These are phyloP conservation scores for Hibiscus mutabilis DNA, from an alignment of 345 rosid genomes.

Conservation along the genomic window DNA sequence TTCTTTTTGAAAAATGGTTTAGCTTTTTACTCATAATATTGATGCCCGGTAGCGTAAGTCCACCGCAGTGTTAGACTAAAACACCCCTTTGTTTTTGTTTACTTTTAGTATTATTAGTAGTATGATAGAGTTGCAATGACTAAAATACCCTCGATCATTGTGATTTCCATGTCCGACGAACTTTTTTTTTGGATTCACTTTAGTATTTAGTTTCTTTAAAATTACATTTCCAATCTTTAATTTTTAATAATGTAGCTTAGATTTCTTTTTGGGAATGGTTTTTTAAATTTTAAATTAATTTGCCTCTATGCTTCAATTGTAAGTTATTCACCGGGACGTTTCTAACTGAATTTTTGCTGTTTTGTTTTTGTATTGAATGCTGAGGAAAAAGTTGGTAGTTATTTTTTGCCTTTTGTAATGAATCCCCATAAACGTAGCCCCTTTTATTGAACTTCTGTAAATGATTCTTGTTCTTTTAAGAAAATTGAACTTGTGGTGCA, in stretches of 20 bases:
- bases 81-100: slow-evolving; percentile 15
- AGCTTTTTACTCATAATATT: background rate
- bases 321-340: background rate
- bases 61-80: slow-evolving; percentile 24
- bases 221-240: too few species aligned
- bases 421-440: background rate
- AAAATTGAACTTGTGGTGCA: background rate
- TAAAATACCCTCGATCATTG: slow-evolving; percentile 14
- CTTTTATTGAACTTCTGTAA: background rate
- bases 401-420: too few species aligned
- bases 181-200: too few species aligned
- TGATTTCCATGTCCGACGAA: too few species aligned
- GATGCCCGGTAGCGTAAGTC: slow-evolving; percentile 21
- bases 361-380: background rate
- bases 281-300: too few species aligned
- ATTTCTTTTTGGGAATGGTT: too few species aligned
- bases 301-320: background rate
- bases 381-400: background rate
- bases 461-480: too few species aligned
- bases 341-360: background rate
- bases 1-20: background rate
- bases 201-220: too few species aligned
- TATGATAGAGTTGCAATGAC: background rate
- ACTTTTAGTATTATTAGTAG: background rate
- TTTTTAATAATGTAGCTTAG: too few species aligned